Conservation (phyloP, 129 eudicot genomes). For the Tanacetum coccineum region DNA sequence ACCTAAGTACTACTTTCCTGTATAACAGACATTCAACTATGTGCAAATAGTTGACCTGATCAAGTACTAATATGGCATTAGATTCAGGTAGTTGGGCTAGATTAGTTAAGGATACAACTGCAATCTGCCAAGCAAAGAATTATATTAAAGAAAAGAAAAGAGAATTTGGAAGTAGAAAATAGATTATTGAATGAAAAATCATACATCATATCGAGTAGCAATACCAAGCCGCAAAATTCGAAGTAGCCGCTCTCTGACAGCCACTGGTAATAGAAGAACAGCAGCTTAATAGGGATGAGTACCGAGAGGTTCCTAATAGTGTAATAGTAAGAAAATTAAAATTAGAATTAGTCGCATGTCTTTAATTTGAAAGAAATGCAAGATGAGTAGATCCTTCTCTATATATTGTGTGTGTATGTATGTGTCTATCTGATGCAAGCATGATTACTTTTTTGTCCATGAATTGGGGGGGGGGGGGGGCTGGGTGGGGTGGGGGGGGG, state of each 20-base stretch:
- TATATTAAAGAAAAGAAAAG: not conserved
- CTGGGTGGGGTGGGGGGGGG: no score
- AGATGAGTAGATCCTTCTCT: no score
- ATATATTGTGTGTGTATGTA: no score
- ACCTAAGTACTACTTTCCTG: no score
- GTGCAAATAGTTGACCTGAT: slow-evolving; percentile 50
- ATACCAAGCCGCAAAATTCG: slow-evolving; percentile 78
- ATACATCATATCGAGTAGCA: slow-evolving; percentile 80
- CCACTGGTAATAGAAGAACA: slow-evolving; percentile 57
- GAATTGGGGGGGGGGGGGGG: no score
- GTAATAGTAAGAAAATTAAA: no score
- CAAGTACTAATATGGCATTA: slow-evolving; percentile 74
- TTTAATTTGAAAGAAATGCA: no score
- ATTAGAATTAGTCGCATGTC: no score
- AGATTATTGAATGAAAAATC: slow-evolving; percentile 21
- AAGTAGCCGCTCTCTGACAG: slow-evolving; percentile 74
- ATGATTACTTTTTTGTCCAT: no score
- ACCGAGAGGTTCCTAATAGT: no score
- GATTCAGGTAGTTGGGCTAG: slow-evolving; percentile 72
- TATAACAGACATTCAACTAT: not conserved
- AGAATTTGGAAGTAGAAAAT: not conserved
- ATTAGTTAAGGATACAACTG: slow-evolving; percentile 46
- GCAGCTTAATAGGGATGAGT: slow-evolving; percentile 79
- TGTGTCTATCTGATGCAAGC: no score
- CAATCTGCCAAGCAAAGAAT: slow-evolving; percentile 49